Percentiles rank a stretch among this genome's conserved stretches.
Conservation (phyloP, 179 eudicot genomes). For the Beta macrorhiza region DNA sequence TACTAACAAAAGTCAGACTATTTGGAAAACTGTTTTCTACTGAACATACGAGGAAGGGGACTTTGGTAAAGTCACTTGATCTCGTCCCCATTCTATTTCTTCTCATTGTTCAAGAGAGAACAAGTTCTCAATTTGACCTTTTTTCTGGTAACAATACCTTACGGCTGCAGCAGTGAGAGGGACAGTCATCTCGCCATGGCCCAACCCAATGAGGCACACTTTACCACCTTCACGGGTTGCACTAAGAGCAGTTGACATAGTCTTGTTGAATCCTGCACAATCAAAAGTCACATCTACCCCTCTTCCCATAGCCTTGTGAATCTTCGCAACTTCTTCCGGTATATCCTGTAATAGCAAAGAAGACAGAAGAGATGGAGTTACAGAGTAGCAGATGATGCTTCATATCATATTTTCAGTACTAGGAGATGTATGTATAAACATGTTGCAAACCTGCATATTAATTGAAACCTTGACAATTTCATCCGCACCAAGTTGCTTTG, state of each 20-base stretch:
- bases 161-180: constrained; percentile 95
- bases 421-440: background rate
- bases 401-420: background rate
- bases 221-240: constrained; percentile 87
- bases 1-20: background rate
- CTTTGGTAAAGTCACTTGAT: too few species aligned
- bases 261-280: constrained; percentile 91
- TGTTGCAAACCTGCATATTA: constrained; percentile 45
- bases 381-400: background rate
- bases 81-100: too few species aligned
- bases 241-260: constrained; percentile 81
- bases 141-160: constrained; percentile 44
- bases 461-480: constrained; percentile 74
- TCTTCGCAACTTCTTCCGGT: constrained; percentile 51
- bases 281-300: constrained; percentile 74
- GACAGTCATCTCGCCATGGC: constrained; percentile 81
- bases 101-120: too few species aligned
- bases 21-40: too few species aligned
- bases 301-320: constrained; percentile 70
- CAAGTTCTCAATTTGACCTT: too few species aligned
- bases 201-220: constrained; percentile 96
- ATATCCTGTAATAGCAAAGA: constrained; percentile 50
- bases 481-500: constrained; percentile 85
- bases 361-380: background rate
- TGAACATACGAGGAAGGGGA: too few species aligned